Percentiles rank a stretch among this genome's conserved stretches.
These are phyloP conservation scores for Zygosaccharomyces bisporus DNA, from an alignment of 805 yeast genomes.

Conservation along the genomic window DNA sequence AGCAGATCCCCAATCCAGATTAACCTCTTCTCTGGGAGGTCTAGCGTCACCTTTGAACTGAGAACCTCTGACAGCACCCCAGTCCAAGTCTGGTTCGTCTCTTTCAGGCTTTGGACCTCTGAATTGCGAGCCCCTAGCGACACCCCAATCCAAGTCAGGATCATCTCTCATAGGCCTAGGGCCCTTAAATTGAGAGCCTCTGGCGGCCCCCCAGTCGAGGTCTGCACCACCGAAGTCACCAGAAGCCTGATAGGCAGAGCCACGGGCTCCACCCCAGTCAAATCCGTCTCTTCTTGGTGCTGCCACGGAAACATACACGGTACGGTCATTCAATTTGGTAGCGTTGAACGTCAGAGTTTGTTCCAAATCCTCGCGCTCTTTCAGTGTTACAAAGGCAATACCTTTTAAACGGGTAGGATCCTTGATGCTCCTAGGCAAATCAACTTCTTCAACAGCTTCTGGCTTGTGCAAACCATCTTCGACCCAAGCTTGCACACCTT, in stretches of 20 bases:
- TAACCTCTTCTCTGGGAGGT: conserved; percentile 46
- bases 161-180: conserved; percentile 36
- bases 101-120: conserved; percentile 33
- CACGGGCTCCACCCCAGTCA: conserved; percentile 46
- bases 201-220: conserved; percentile 35
- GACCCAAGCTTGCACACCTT: conserved; percentile 55
- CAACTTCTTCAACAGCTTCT: conserved; percentile 58
- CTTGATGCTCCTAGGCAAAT: conserved; percentile 64
- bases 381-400: conserved; percentile 82
- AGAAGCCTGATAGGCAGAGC: conserved; percentile 28
- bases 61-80: conserved; percentile 47
- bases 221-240: conserved; percentile 35
- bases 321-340: conserved; percentile 66
- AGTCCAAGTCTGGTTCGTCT: conserved; percentile 58
- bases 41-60: conserved; percentile 29
- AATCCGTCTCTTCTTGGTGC: conserved; percentile 53
- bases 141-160: conserved; percentile 35
- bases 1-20: conserved; percentile 56
- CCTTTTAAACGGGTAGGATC: conserved; percentile 73
- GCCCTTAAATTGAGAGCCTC: conserved; percentile 35
- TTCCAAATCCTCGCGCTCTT: conserved; percentile 70
- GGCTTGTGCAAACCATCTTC: conserved; percentile 49
- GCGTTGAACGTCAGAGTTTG: conserved; percentile 69
- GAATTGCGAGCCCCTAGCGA: conserved; percentile 37
- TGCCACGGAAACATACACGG: conserved; percentile 73